A percentile compares a stretch with the other conserved stretches of the same genome.
phyloP scores from a whole-genome alignment of 2,329 filamentous ascomycete species.

The Ramularia endophylla region DNA sequence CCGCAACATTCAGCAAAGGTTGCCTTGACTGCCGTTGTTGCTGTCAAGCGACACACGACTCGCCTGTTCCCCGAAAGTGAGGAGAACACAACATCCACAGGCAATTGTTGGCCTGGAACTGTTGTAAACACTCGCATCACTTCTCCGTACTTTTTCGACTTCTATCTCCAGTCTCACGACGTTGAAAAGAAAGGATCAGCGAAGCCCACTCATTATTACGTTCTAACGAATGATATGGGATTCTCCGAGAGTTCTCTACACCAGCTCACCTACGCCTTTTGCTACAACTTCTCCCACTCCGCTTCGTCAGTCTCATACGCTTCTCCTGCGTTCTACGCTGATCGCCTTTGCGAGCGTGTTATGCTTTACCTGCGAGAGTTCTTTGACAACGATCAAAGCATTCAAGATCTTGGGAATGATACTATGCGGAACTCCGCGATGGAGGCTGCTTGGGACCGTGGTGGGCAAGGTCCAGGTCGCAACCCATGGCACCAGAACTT shows the following conservation, averaged over 20 bases:
- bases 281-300: constrained; percentile 28
- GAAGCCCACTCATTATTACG: constrained; percentile 13
- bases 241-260: constrained; percentile 15
- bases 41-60: constrained; percentile 35
- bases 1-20: background rate
- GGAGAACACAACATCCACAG: constrained; percentile 1
- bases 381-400: background rate
- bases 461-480: background rate
- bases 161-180: constrained; percentile 19
- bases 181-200: constrained; percentile 12
- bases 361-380: constrained; percentile 22
- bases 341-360: constrained; percentile 35
- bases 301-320: constrained; percentile 30
- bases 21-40: constrained; percentile 30
- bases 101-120: constrained; percentile 13
- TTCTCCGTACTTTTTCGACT: constrained; percentile 11
- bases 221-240: constrained; percentile 10
- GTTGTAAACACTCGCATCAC: constrained; percentile 16
- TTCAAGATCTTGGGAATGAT: no score
- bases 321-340: constrained; percentile 33
- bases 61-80: constrained; percentile 32
- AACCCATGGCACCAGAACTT: background rate
- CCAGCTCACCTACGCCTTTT: constrained; percentile 24
- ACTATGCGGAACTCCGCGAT: background rate
- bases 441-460: background rate